Conservation (phyloP, 306 rosid species). For the Hippophae tibetana region DNA sequence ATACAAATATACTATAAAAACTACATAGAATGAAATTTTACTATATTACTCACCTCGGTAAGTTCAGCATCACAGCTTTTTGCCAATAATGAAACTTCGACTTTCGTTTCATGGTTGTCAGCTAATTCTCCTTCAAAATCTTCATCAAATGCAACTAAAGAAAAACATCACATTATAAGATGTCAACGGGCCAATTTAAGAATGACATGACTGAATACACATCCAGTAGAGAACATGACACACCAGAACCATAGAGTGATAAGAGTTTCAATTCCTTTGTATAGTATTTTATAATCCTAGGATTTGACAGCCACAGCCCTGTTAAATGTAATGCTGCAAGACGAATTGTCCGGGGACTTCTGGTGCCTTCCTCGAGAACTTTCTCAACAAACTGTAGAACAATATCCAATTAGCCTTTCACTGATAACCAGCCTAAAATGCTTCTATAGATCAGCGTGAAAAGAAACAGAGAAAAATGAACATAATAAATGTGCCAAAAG, state of each 20-base stretch:
- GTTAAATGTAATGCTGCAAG: slow-evolving; percentile 92
- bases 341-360: slow-evolving; percentile 95
- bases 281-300: slow-evolving; percentile 70
- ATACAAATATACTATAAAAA: not conserved
- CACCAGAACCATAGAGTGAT: slow-evolving; percentile 85
- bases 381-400: slow-evolving; percentile 58
- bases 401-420: slow-evolving; percentile 7
- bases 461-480: slow-evolving; percentile 8
- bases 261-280: slow-evolving; percentile 72
- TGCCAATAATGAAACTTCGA: slow-evolving; percentile 68
- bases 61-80: slow-evolving; percentile 70
- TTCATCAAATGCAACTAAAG: slow-evolving; percentile 92
- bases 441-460: slow-evolving; percentile 8
- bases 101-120: slow-evolving; percentile 61
- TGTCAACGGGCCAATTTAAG: slow-evolving; percentile 12
- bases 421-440: not conserved
- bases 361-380: slow-evolving; percentile 82
- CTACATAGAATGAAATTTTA: not conserved
- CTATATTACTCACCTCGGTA: slow-evolving; percentile 53
- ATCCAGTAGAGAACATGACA: slow-evolving; percentile 11
- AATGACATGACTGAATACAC: slow-evolving; percentile 9
- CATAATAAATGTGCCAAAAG: not conserved
- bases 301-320: slow-evolving; percentile 75
- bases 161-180: slow-evolving; percentile 11
- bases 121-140: slow-evolving; percentile 92